Percentiles rank a stretch among this genome's conserved stretches.
These are phyloP conservation scores for Keqinozyma sinolaborantium DNA, from an alignment of 1,139 yeast species.

Conservation along the genomic window DNA sequence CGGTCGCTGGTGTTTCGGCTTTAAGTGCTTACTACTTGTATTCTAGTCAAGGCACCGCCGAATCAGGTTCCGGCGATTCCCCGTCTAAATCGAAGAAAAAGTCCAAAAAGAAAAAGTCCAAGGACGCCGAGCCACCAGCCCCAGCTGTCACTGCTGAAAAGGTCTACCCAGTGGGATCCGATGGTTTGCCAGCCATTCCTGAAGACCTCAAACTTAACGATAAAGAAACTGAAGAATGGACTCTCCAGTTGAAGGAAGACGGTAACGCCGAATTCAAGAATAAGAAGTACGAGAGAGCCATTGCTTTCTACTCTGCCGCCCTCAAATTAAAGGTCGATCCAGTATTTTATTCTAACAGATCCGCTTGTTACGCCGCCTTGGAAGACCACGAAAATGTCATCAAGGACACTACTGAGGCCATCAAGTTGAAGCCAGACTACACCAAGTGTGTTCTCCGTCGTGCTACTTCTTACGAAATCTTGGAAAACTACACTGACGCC, in stretches of 20 bases:
- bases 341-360: constrained; percentile 87
- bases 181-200: constrained; percentile 56
- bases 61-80: constrained; percentile 11
- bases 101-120: constrained; percentile 33
- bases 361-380: constrained; percentile 89
- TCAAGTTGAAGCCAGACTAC: constrained; percentile 83
- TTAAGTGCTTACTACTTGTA: constrained; percentile 59
- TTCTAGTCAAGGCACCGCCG: constrained; percentile 21
- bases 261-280: constrained; percentile 80
- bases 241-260: constrained; percentile 78
- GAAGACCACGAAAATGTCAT: constrained; percentile 78
- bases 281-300: constrained; percentile 69
- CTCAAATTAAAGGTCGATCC: constrained; percentile 75
- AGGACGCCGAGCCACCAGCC: constrained; percentile 13
- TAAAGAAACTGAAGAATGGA: constrained; percentile 63
- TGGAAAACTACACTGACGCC: constrained; percentile 78
- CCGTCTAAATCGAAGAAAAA: constrained; percentile 32
- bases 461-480: constrained; percentile 81
- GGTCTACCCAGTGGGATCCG: constrained; percentile 44
- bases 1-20: constrained; percentile 61
- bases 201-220: constrained; percentile 45
- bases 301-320: constrained; percentile 75
- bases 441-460: constrained; percentile 78
- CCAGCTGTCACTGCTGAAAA: constrained; percentile 12
- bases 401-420: constrained; percentile 83